Conservation (phyloP, 805 yeast genomes). For the Pichia membranifaciens region DNA sequence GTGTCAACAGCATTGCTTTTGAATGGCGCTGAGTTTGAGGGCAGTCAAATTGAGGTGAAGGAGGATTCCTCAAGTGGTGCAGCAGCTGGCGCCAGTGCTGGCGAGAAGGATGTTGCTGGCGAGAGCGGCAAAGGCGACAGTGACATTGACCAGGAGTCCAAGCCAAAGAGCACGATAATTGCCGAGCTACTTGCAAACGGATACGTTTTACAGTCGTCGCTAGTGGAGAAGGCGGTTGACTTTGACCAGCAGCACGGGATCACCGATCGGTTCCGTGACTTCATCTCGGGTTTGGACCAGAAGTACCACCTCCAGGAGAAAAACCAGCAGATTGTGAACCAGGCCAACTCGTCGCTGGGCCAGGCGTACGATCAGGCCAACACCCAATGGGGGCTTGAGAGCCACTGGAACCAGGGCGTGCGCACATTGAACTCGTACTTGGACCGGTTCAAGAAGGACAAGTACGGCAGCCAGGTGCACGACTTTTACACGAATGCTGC, state of each 20-base stretch:
- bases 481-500: constrained; percentile 52
- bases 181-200: constrained; percentile 77
- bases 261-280: constrained; percentile 49
- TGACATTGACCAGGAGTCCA: constrained; percentile 62
- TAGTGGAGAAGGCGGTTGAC: constrained; percentile 54
- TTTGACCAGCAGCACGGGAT: constrained; percentile 62
- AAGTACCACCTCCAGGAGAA: constrained; percentile 59
- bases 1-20: constrained; percentile 64
- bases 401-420: constrained; percentile 33
- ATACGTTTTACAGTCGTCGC: constrained; percentile 56
- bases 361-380: constrained; percentile 30
- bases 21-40: constrained; percentile 69
- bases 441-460: constrained; percentile 40
- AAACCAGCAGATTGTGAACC: constrained; percentile 22
- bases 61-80: constrained; percentile 13
- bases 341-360: constrained; percentile 5
- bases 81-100: constrained; percentile 10
- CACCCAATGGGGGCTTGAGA: constrained; percentile 36
- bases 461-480: constrained; percentile 55
- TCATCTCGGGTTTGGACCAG: constrained; percentile 48
- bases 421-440: constrained; percentile 38
- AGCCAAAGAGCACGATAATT: constrained; percentile 68
- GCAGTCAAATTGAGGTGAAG: constrained; percentile 43
- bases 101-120: constrained; percentile 8
- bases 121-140: constrained; percentile 14